Evolutionary conservation across 2,329 filamentous ascomycete species (phyloP), one percentile per base, ranked within the genome.

Genomic region (Colletotrichum musicola): DNA sequence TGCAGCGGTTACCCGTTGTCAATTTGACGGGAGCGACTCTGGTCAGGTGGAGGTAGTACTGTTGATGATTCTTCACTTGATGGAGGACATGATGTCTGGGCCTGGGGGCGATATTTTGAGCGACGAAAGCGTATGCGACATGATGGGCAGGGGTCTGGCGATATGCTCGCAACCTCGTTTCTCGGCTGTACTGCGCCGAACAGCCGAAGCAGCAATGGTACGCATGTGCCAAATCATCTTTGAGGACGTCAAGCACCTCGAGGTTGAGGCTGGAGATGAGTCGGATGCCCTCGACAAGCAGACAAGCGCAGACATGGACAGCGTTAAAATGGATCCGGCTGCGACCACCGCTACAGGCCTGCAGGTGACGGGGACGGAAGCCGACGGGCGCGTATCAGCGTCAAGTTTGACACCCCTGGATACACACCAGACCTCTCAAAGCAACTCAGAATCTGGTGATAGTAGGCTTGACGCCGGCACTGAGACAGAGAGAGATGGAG

Each of bases 221-320:
- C 93, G 94, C 73, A 99, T 99, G 96, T 98, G 96, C 77, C 96
- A 99, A 81, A 94, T 97, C 72, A 97, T 99, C 75, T 99, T 99
- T 77, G 93, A 95, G 79, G 91, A 97, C 69, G 83, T 99, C 60
- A 97, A 97, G 79, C 90, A 95, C 72, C 83, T 98, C 7, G 93
- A 97, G 74, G 86, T 93, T 54, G 92, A 95, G 76, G 88, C 90
- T 22, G 89, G 89, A 13, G 88, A 91, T 44, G 89, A 92, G 70
- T 81, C 88, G 6, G 88, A 90, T 42, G 87, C 87, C 4, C 80
- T 93, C 64, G 91, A 94, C 64, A 88, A 88, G 73, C 86, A 88
- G 75, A 87, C 88, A 7, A 89, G 91, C 71, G 88, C 89, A 22
- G 89, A 93, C 70, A 89, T 92, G 80, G 90, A 93, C 71, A 90